A percentile compares a stretch with the other conserved stretches of the same genome.
These are phyloP conservation scores for Venturia asperata DNA, from an alignment of 2,329 filamentous ascomycete genomes.

Conservation along the genomic window DNA sequence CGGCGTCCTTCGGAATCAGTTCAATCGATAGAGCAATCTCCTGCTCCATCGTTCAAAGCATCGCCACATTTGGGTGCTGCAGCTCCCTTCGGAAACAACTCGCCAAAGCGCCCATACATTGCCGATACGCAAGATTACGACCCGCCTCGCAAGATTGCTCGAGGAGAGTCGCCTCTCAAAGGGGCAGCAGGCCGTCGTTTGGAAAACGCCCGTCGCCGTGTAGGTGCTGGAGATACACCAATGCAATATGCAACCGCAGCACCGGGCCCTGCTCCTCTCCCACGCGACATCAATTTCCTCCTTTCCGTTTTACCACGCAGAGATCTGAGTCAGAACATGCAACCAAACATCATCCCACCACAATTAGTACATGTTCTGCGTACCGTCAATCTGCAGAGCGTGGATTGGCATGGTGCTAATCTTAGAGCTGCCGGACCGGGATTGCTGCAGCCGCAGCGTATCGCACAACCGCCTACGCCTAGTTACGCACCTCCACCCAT, in stretches of 20 bases:
- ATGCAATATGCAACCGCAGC: slow-evolving; percentile 26
- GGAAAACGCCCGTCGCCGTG: slow-evolving; percentile 58
- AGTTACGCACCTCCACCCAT: neutral
- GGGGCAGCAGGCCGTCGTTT: slow-evolving; percentile 78
- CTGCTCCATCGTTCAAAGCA: slow-evolving; percentile 16
- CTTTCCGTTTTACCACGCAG: slow-evolving; percentile 69
- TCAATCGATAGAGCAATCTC: slow-evolving; percentile 19
- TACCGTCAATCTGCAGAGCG: slow-evolving; percentile 11
- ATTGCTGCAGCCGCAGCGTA: slow-evolving; percentile 8
- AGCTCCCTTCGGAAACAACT: slow-evolving; percentile 26
- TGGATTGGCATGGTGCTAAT: slow-evolving; percentile 14
- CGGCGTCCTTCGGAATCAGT: slow-evolving; percentile 43
- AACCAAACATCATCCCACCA: slow-evolving; percentile 9
- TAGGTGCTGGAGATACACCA: slow-evolving; percentile 24
- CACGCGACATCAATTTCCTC: slow-evolving; percentile 50
- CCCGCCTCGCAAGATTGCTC: slow-evolving; percentile 69
- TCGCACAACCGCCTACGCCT: slow-evolving; percentile 3
- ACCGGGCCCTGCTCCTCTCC: slow-evolving; percentile 56
- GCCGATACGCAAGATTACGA: slow-evolving; percentile 61
- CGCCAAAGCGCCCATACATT: slow-evolving; percentile 42
- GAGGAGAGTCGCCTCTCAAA: slow-evolving; percentile 90
- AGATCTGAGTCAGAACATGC: slow-evolving; percentile 45
- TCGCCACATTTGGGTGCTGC: slow-evolving; percentile 24
- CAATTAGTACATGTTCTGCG: slow-evolving; percentile 12
- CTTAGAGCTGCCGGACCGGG: slow-evolving; percentile 15